Conservation (phyloP, 495 filamentous ascomycete genomes). For the Daldinia childiae region DNA sequence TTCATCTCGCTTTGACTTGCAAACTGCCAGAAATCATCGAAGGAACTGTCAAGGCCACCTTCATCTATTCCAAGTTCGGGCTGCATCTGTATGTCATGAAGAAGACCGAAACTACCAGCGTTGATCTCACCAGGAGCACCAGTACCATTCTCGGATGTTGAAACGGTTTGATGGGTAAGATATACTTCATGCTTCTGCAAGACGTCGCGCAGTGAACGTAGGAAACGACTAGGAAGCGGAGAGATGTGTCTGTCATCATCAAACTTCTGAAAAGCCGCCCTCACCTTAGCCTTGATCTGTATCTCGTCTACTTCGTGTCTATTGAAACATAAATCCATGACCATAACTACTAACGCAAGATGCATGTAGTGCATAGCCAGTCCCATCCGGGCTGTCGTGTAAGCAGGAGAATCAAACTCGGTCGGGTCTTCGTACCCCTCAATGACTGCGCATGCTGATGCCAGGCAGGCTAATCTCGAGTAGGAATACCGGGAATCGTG, state of each 20-base stretch:
- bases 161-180: neutral
- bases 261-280: neutral
- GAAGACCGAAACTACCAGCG: neutral
- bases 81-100: neutral
- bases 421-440: constrained; percentile 52
- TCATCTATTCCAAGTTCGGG: neutral
- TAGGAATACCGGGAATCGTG: constrained; percentile 51
- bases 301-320: constrained; percentile 2
- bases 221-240: neutral
- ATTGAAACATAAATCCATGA: constrained; percentile 47
- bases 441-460: constrained; percentile 58
- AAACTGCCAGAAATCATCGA: constrained; percentile 39
- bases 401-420: constrained; percentile 19
- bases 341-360: constrained; percentile 46
- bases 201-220: neutral
- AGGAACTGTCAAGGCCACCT: neutral
- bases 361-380: constrained; percentile 43
- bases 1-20: constrained; percentile 29
- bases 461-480: constrained; percentile 42
- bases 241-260: neutral
- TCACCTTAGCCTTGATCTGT: neutral
- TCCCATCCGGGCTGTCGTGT: constrained; percentile 33
- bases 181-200: neutral
- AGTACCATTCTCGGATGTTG: neutral
- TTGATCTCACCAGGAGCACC: neutral